Conservation (phyloP, 163 green algal genomes). For the Trebouxia gelatinosa region DNA sequence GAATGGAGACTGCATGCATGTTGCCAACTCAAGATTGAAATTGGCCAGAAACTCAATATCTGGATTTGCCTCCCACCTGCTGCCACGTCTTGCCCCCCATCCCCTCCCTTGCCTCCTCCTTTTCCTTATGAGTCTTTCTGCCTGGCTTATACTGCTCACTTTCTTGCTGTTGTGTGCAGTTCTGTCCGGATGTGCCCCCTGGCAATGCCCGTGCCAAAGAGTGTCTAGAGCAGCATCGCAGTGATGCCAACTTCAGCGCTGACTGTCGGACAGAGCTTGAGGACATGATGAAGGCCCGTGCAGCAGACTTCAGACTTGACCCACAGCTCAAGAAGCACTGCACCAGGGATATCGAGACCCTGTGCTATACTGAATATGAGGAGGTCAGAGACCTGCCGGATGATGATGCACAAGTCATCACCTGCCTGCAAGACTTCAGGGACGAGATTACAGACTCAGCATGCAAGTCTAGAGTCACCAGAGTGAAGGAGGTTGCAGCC, state of each 20-base stretch:
- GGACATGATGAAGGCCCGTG: conserved; percentile 72
- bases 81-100: too few species aligned
- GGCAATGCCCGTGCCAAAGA: conserved; percentile 64
- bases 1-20: too few species aligned
- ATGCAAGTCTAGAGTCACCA: conserved; percentile 67
- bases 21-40: too few species aligned
- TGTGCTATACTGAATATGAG: too few species aligned
- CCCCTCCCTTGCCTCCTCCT: too few species aligned
- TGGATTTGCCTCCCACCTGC: too few species aligned
- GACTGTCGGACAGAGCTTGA: conserved; percentile 69
- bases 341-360: conserved; percentile 61
- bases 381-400: conserved; percentile 12
- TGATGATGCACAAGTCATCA: conserved; percentile 35
- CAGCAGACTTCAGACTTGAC: conserved; percentile 83
- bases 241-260: conserved; percentile 55
- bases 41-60: too few species aligned
- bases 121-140: too few species aligned
- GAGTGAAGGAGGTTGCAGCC: conserved; percentile 59
- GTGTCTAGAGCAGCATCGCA: conserved; percentile 77
- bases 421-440: conserved; percentile 69
- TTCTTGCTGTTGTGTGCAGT: conserved; percentile 36
- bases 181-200: conserved; percentile 57
- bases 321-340: conserved; percentile 43
- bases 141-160: too few species aligned
- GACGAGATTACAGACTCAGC: conserved; percentile 70